These are phyloP conservation scores for Colletotrichum musae DNA, from an alignment of 2,329 filamentous ascomycete genomes.

Conservation along the genomic window DNA sequence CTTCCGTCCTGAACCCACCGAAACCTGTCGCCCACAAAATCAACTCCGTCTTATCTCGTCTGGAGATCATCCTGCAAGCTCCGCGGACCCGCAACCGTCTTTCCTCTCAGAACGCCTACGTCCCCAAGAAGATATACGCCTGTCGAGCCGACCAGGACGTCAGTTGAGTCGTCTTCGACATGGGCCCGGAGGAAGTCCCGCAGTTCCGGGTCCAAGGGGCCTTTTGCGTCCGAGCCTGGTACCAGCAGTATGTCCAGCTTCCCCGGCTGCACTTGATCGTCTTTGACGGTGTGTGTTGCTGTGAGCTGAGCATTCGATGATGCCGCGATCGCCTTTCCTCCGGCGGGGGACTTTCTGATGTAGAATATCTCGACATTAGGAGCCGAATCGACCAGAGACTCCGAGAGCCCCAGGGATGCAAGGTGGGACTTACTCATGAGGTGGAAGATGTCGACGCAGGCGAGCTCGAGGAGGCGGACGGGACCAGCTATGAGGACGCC, in stretches of 20 bases:
- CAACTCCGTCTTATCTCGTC: not conserved
- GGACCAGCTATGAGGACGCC: slow-evolving; percentile 65
- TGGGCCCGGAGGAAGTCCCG: not conserved
- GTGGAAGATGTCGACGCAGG: slow-evolving; percentile 64
- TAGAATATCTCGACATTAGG: not conserved
- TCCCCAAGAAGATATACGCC: not conserved
- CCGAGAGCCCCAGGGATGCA: not conserved
- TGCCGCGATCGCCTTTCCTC: not conserved
- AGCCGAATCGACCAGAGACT: not conserved
- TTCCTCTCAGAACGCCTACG: not conserved
- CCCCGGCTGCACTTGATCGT: not conserved
- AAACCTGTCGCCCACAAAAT: not conserved
- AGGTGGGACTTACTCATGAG: slow-evolving; percentile 48
- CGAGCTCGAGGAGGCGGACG: slow-evolving; percentile 64
- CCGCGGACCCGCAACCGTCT: not conserved
- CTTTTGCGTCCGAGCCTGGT: not conserved
- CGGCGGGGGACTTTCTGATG: not conserved
- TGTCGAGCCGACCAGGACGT: not conserved
- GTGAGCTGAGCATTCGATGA: not conserved
- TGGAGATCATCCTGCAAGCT: not conserved
- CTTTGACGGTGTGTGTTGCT: not conserved
- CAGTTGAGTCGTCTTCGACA: not conserved
- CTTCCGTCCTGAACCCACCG: not conserved
- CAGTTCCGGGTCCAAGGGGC: not conserved
- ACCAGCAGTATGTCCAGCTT: not conserved